These are phyloP conservation scores for Decorospora gaudefroyi DNA, from an alignment of 2,329 filamentous ascomycete species.

Conservation along the genomic window DNA sequence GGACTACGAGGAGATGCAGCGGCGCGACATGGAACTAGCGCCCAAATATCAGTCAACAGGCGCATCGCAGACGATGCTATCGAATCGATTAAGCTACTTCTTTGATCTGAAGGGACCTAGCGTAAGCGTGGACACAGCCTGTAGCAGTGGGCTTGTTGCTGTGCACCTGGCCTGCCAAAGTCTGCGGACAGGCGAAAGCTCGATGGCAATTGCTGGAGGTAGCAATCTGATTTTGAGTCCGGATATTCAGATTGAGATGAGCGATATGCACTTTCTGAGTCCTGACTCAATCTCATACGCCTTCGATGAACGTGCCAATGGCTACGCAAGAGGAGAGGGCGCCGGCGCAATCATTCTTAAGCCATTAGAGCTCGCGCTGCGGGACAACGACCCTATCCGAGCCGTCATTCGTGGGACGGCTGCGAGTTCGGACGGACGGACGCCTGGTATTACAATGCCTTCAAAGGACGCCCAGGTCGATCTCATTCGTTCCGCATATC, in stretches of 20 bases:
- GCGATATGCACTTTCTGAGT: conserved; percentile 30
- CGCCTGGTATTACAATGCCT: conserved; percentile 30
- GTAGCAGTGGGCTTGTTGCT: conserved; percentile 24
- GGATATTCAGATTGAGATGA: conserved; percentile 17
- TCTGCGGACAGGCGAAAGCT: conserved; percentile 31
- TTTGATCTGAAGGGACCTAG: conserved; percentile 31
- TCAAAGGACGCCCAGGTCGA: conserved; percentile 52
- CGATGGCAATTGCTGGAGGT: conserved; percentile 23
- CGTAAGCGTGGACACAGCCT: conserved; percentile 32
- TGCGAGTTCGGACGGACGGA: conserved; percentile 24
- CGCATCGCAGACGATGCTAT: conserved; percentile 14
- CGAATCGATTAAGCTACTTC: conserved; percentile 23
- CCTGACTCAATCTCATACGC: conserved; percentile 36
- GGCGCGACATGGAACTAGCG: conserved; percentile 18
- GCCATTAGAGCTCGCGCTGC: conserved; percentile 18
- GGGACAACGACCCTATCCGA: conserved; percentile 35
- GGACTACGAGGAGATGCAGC: conserved; percentile 27
- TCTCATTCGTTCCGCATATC: conserved; percentile 41
- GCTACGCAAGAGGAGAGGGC: conserved; percentile 68
- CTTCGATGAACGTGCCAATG: conserved; percentile 60
- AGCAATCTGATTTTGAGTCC: conserved; percentile 29
- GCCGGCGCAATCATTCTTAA: conserved; percentile 44
- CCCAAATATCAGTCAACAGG: conserved; percentile 22
- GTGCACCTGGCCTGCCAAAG: conserved; percentile 33
- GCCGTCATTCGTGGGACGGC: conserved; percentile 37